Evolutionary conservation across 257 asterid species (phyloP), one percentile per base, ranked within the genome.

Genomic region (Capsicum rhomboideum): DNA sequence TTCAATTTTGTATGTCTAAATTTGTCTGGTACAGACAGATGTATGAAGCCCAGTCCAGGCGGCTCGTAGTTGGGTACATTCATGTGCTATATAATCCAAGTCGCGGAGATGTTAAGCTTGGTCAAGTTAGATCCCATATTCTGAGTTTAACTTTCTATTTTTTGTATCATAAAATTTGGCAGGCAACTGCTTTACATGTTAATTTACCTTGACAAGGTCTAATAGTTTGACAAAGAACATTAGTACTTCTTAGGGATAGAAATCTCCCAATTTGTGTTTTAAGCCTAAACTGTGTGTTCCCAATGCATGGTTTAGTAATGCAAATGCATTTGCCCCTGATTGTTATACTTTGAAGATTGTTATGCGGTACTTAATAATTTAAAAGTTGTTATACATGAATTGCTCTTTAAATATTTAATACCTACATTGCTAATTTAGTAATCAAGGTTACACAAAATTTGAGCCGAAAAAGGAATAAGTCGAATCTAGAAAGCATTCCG

Each of bases 81-180:
- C 90, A 88, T 55, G 90, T 86, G 86, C 85, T 86, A 17, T 88
- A 81, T 80, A 81, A 82, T 84, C 90, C 89, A 49, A 78, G 84
- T 52, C 80, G 87, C 34, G 90, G 88, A 54, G 88, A 88, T 80
- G 84, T 85, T 44, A 88, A 88, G 84, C 85, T 88, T 56, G 90
- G 90, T 52, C 40, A 34, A 34, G 40, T 34, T 34, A 34, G 40
- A 34, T 34, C 6, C 66, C 13, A 0, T 20, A 37, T 40, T 58
- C 23, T 21, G 7, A 37, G 16, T 21, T 5, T 44, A 40, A 5
- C 37, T 42, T 29, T 58, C 37, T 67, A 68, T 80, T 16, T 52
- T 42, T 59, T 23, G 11, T 23, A 40, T 26, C 26, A 40, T 3
- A 10, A 8, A 17, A 23, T 29, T 59, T 56, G 52, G 49, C 67